These are phyloP conservation scores for Cylindrodendrum hubeiense DNA, from an alignment of 2,329 filamentous ascomycete genomes.

Conservation along the genomic window DNA sequence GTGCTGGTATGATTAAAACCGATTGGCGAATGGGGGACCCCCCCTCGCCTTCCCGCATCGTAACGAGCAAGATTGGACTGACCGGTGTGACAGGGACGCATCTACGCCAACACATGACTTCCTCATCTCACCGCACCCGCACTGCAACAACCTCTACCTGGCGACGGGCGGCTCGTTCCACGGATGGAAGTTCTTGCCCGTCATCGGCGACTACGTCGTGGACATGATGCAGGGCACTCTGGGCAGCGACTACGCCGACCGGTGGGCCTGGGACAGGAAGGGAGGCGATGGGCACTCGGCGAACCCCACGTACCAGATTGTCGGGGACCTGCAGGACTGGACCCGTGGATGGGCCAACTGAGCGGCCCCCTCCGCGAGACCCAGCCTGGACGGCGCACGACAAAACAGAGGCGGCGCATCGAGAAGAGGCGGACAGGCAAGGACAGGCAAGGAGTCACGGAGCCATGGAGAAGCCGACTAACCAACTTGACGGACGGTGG, in stretches of 20 bases:
- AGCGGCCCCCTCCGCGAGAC: neutral
- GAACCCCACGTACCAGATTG: constrained; percentile 57
- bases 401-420: neutral
- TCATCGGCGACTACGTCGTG: constrained; percentile 70
- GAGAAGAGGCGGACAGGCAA: too few species aligned
- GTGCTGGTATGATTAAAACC: constrained; percentile 55
- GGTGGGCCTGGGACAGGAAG: constrained; percentile 62
- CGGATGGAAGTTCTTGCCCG: constrained; percentile 74
- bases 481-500: neutral
- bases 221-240: constrained; percentile 60
- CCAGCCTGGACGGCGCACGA: too few species aligned
- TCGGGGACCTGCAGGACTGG: constrained; percentile 56
- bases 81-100: constrained; percentile 63
- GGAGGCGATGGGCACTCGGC: constrained; percentile 55
- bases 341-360: constrained; percentile 46
- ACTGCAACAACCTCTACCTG: constrained; percentile 66
- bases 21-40: constrained; percentile 1
- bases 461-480: neutral
- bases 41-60: neutral
- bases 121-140: constrained; percentile 66
- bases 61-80: constrained; percentile 11
- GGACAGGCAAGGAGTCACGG: neutral
- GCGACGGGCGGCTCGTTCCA: constrained; percentile 75
- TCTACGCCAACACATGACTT: constrained; percentile 73
- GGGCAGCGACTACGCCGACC: constrained; percentile 51